phyloP scores from a whole-genome alignment of 176 grass and related monocot genomes.

The Avena sativa region DNA sequence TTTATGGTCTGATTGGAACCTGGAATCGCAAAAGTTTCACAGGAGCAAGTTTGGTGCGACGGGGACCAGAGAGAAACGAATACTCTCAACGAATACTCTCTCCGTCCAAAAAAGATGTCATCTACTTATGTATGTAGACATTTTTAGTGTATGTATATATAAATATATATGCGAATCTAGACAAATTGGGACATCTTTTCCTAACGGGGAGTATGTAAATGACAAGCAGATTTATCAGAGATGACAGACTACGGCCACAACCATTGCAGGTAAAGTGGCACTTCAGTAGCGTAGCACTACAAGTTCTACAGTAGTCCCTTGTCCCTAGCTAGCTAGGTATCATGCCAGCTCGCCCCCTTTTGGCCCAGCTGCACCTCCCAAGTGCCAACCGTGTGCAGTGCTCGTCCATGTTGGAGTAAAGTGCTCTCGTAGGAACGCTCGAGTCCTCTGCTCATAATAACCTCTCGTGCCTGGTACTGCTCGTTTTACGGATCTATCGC shows the following conservation, averaged over 20 bases:
- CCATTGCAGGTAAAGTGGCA: neutral
- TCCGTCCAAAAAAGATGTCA: too few species aligned
- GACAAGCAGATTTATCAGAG: neutral
- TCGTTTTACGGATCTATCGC: constrained; percentile 27
- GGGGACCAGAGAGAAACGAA: neutral
- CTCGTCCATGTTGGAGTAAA: neutral
- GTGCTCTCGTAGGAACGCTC: neutral
- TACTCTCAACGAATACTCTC: neutral
- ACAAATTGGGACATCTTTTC: too few species aligned
- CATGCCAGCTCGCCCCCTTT: constrained; percentile 12
- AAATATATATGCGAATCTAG: too few species aligned
- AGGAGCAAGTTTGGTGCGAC: neutral
- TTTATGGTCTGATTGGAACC: neutral
- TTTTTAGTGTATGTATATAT: too few species aligned
- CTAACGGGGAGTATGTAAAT: too few species aligned
- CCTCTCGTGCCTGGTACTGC: neutral
- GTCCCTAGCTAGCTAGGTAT: neutral
- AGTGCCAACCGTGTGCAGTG: constrained; percentile 15
- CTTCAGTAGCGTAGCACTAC: neutral
- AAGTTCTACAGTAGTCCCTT: neutral
- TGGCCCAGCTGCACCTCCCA: neutral
- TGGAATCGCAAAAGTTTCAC: neutral
- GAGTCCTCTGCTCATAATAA: constrained; percentile 25
- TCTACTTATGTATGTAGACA: too few species aligned
- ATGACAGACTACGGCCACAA: neutral